Evolutionary conservation across 2,329 filamentous ascomycete species (phyloP), one percentile per base, ranked within the genome.

Genomic region (Penicillium sp.): DNA sequence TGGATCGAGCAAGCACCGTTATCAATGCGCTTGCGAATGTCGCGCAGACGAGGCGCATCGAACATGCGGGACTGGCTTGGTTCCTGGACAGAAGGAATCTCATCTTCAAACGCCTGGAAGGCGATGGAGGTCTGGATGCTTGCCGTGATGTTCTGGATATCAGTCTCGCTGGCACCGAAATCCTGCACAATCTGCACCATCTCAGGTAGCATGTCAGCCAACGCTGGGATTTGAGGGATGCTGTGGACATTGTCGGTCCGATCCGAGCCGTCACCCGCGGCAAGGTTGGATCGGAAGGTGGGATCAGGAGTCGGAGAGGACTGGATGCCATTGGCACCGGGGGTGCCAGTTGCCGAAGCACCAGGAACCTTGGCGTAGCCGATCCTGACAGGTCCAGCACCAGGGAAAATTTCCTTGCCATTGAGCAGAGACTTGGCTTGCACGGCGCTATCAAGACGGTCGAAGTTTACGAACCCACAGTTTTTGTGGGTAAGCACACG

Each of bases 381-480:
- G 72, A 99, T 97, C 49, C 93, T 85, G 54, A 97, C 91, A 14
- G 93, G 92, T 1, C 94, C 94, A 54, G 92, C 92, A 52, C 94
- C 94, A 8, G 94, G 94, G 79, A 99, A 99, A 57, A 99, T 97
- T 73, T 99, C 94, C 75, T 96, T 97, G 67, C 92, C 92, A 67
- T 97, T 97, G 75, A 96, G 87, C 69, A 87, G 83, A 13, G 86
- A 86, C 72, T 93, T 95, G 14, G 94, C 94, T 56, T 91, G 87
- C 38, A 97, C 87, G 52, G 94, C 94, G 70, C 91, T 96, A 61
- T 97, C 92, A 29, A 94, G 78, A 55, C 86, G 88, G 75, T 97
- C 92, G 68, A 96, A 99, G 75, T 99, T 99, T 70, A 99, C 93
- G 66, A 99, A 99, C 3, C 93, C 94, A 71, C 94, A 99, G 75